Conservation (phyloP, 2,329 filamentous ascomycete species). For the Neobulgaria alba region DNA sequence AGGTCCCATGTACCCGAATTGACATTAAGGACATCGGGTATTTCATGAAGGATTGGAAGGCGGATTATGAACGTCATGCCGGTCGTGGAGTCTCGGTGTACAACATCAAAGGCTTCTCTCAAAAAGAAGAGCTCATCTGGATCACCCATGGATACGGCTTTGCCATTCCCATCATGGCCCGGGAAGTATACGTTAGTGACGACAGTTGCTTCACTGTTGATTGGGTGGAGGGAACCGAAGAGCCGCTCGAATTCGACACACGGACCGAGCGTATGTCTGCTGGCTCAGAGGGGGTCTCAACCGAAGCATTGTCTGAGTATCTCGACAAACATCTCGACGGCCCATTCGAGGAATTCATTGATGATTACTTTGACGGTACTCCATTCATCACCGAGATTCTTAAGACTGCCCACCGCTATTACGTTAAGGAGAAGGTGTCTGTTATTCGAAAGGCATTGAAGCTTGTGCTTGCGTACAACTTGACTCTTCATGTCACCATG, state of each 20-base stretch:
- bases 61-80: slow-evolving; percentile 87
- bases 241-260: slow-evolving; percentile 74
- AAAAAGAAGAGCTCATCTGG: slow-evolving; percentile 67
- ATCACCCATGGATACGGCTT: slow-evolving; percentile 96
- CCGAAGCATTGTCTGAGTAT: slow-evolving; percentile 76
- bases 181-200: slow-evolving; percentile 86
- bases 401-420: slow-evolving; percentile 92
- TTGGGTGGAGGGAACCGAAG: slow-evolving; percentile 78
- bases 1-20: slow-evolving; percentile 94
- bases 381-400: slow-evolving; percentile 92
- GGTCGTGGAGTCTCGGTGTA: slow-evolving; percentile 81
- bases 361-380: slow-evolving; percentile 93
- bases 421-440: slow-evolving; percentile 76
- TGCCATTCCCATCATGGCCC: slow-evolving; percentile 83
- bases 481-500: slow-evolving; percentile 90
- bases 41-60: slow-evolving; percentile 99
- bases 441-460: slow-evolving; percentile 94
- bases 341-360: slow-evolving; percentile 86
- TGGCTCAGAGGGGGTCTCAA: slow-evolving; percentile 78
- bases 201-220: slow-evolving; percentile 89
- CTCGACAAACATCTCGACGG: slow-evolving; percentile 91
- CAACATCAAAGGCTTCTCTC: slow-evolving; percentile 81
- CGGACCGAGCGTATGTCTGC: slow-evolving; percentile 84
- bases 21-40: slow-evolving; percentile 98
- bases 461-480: slow-evolving; percentile 89